Evolutionary conservation across 2,329 filamentous ascomycete species (phyloP), one percentile per base, ranked within the genome.

Genomic region (Fonsecaea monophora): DNA sequence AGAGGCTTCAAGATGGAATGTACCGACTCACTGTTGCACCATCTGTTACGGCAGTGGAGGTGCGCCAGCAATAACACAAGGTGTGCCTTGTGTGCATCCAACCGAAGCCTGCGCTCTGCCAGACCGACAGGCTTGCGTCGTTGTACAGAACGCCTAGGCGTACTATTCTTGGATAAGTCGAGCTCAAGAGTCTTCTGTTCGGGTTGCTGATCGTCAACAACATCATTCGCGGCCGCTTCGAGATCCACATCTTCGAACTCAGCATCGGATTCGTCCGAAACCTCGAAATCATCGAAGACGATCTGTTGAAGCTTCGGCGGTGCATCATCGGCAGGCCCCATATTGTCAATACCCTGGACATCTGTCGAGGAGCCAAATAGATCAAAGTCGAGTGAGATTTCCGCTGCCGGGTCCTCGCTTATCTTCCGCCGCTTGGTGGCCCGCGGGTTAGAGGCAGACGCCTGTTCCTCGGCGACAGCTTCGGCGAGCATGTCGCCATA

Each of bases 61-160:
- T 98, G 92, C 9, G 88, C 87, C 15, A 99, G 79, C 1, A 99
- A 83, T 75, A 92, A 96, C 13, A 97, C 80, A 0, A 98, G 71
- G 78, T 99, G 94, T 68, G 89, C 83, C 78, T 94, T 96, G 78
- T 99, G 95, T n/a, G 93, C 84, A 60, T 92, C 86, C 35, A 95
- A 77, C 21, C 94, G 87, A 35, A 84, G 75, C 55, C 82, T 84
- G 69, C 84, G 88, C 69, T 90, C 88, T 0, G 82, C 81, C 6
- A 81, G 81, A 1, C 85, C 85, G 15, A 85, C 79, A 21, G 85
- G 82, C 68, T 84, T 86, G 60, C 85, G 80, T 69, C 82, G 80
- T 34, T 75, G 68, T 10, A 70, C 25, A 32, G 12, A 34, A 32
- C 64, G 67, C 18, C 38, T 60, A n/a, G 64, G 30, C n/a, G 62